These are phyloP conservation scores for Macrophomina pseudophaseolina DNA, from an alignment of 2,329 filamentous ascomycete species.

Conservation along the genomic window DNA sequence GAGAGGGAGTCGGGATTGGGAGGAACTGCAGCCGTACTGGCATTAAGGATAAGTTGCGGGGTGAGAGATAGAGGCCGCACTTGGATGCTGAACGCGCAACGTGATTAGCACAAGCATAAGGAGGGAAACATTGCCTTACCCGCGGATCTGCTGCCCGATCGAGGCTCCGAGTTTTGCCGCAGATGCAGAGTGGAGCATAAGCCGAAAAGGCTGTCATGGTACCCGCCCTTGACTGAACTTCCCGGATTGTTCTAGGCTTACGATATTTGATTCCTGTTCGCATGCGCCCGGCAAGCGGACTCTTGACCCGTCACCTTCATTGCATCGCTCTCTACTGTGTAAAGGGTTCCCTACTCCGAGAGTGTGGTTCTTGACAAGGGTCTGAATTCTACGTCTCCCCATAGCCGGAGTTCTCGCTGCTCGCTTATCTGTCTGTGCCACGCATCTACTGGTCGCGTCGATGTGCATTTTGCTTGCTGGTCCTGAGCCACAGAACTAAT, in stretches of 20 bases:
- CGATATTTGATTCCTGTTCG: constrained; percentile 3
- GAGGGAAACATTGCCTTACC: background rate
- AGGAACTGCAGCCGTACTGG: too few relatives aligned
- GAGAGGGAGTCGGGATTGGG: too few relatives aligned
- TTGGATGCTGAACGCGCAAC: too few relatives aligned
- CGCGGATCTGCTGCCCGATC: background rate
- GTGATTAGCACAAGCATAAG: too few relatives aligned
- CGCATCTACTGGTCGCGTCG: constrained; percentile 20
- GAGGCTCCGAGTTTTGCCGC: constrained; percentile 8
- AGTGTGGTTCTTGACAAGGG: constrained; percentile 3
- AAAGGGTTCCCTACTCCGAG: constrained; percentile 24
- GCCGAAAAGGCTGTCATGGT: constrained; percentile 15
- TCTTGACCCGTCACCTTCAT: constrained; percentile 16
- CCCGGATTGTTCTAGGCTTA: constrained; percentile 22
- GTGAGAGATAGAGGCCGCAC: too few relatives aligned
- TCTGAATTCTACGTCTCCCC: constrained; percentile 17
- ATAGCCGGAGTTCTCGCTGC: constrained; percentile 8
- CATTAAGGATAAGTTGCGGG: too few relatives aligned
- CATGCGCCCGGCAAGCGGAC: constrained; percentile 21
- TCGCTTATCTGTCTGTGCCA: constrained; percentile 24
- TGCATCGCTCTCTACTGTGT: constrained; percentile 20
- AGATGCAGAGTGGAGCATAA: constrained; percentile 21
- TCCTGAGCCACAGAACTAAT: constrained; percentile 8
- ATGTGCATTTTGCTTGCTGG: constrained; percentile 10
- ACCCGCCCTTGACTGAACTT: constrained; percentile 14